Evolutionary conservation across 2,329 filamentous ascomycete species (phyloP).

Genomic region (Chaetomium strumarium): DNA sequence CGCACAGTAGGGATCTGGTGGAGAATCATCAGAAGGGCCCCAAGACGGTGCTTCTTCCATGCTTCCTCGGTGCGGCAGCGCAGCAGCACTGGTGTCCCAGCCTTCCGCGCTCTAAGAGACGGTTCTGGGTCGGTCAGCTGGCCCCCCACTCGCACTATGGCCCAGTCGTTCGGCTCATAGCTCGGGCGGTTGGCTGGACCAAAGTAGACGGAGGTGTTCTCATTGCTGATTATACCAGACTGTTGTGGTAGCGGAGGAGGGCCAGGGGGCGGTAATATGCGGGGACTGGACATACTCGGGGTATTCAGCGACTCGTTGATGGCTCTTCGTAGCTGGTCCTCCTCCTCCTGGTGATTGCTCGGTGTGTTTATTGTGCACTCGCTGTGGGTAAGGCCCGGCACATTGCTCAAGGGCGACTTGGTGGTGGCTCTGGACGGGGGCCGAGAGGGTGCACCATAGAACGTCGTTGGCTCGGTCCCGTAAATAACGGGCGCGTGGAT

Average conservation of each 20-base stretch:
- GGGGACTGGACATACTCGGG: slow-evolving; percentile 37
- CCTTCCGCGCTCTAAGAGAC: slow-evolving; percentile 39
- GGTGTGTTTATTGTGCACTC: slow-evolving; percentile 36
- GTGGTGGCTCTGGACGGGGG: slow-evolving; percentile 57
- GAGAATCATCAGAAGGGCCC: slow-evolving; percentile 51
- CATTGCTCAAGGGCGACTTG: slow-evolving; percentile 49
- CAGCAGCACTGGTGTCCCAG: slow-evolving; percentile 47
- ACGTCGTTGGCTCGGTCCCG: slow-evolving; percentile 37
- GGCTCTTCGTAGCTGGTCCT: slow-evolving; percentile 51
- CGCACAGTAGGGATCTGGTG: slow-evolving; percentile 54
- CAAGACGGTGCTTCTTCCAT: slow-evolving; percentile 38
- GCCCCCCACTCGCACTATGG: slow-evolving; percentile 44
- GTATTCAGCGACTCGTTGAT: slow-evolving; percentile 50
- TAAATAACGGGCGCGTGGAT: slow-evolving; percentile 48
- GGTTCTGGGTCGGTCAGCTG: slow-evolving; percentile 36
- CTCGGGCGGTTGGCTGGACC: slow-evolving; percentile 52
- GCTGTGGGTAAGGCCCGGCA: slow-evolving; percentile 34
- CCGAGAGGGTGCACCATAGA: slow-evolving; percentile 46
- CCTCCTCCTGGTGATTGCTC: slow-evolving; percentile 39
- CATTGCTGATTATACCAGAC: slow-evolving; percentile 39
- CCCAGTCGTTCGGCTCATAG: slow-evolving; percentile 54
- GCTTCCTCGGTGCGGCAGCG: slow-evolving; percentile 31
- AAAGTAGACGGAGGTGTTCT: slow-evolving; percentile 43
- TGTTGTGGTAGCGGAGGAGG: slow-evolving; percentile 44
- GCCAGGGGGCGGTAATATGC: slow-evolving; percentile 21